Evolutionary conservation across 139 green algal species (phyloP), one percentile per base, ranked within the genome.

Genomic region (Tetraselmis chui): DNA sequence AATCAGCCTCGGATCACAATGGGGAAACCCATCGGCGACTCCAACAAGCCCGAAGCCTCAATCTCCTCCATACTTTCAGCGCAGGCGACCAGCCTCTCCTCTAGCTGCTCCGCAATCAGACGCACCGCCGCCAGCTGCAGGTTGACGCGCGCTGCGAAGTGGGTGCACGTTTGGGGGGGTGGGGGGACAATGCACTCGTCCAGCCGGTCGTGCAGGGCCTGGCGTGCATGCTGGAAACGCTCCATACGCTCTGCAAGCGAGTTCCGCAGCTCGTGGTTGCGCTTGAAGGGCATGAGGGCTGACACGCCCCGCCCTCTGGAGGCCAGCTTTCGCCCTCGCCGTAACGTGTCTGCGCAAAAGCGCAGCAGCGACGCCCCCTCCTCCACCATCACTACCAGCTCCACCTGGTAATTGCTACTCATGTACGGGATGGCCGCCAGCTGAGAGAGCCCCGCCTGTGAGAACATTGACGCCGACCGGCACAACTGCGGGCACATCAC

Each of bases 341-440:
- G 74, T 25, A 77, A 25, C 18, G 25, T 28, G 74, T 77, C 74
- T 2, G 74, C 2, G n/a, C 74, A 77, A 25, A 77, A 77, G 74
- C 74, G 74, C 74, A 77, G 74, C 2, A 77, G 23, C 26, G 74
- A 77, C 26, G 74, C 74, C 26, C 23, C 74, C 74, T 77, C 74
- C 74, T 77, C 74, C 74, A 77, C 74, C 74, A 77, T 77, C 74
- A 77, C 74, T 25, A 77, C 74, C 25, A 77, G 74, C 74, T 77
- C 74, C 74, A 77, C 74, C 74, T 77, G 23, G n/a, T 77, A 77
- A 2, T 2, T 77, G 74, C 5, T 77, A 31, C 25, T 28, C 26
- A 29, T 28, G 18, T 77, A 77, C 2, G 74, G 74, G 2, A 29
- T 77, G 28, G 74, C 25, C 74, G n/a, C n/a, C n/a, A 31, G n/a